Base-by-base conservation (phyloP, 345 rosid species). In the Pistacia atlantica region DNA sequence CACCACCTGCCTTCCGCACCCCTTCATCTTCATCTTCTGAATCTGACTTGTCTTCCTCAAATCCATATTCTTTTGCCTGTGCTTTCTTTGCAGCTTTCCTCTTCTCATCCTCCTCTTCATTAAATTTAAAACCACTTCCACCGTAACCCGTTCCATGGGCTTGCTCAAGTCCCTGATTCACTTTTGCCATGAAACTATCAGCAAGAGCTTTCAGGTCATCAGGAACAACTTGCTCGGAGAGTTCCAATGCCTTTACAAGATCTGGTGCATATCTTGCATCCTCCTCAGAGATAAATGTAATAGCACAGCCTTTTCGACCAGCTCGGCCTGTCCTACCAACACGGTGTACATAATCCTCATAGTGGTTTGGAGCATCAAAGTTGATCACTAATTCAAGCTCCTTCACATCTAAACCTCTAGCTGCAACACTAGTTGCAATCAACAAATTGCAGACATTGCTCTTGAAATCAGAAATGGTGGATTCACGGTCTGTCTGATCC, bases 251-350 rank as follows among this genome's bases (percentile, higher is more conserved):
- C 85, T 96, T 96, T 46, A 90, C 88, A 72, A 96, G 95, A 88
- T 96, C 98, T 55, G 99, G 99, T 7, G 99, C 97, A 88, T 92
- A 96, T 86, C 89, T 91, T 31, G 92, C 93, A 84, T 96, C 97
- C 5, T 92, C 97, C 83, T 93, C 94, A 2, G 97, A 91, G 69
- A 93, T 89, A 83, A 93, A 96, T 73, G 99, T 96, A 77, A 93
- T 87, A 56, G 97, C 98, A 83, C 97, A 93, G 70, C 99, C 99
- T 78, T 91, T 93, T 69, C 93, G 83, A 45, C 99, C 98, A 70
- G 99, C 97, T 78, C 99, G 87, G 73, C 97, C 99, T 37, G 99
- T 96, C 83, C 99, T 88, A 72, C 98, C 97, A 72, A 92, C 98
- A n/a, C 94, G 97, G 83, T 93, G 98, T 73, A 93, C 99, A 83